Conservation (phyloP, 805 yeast genomes). For the Lachancea fermentati region DNA sequence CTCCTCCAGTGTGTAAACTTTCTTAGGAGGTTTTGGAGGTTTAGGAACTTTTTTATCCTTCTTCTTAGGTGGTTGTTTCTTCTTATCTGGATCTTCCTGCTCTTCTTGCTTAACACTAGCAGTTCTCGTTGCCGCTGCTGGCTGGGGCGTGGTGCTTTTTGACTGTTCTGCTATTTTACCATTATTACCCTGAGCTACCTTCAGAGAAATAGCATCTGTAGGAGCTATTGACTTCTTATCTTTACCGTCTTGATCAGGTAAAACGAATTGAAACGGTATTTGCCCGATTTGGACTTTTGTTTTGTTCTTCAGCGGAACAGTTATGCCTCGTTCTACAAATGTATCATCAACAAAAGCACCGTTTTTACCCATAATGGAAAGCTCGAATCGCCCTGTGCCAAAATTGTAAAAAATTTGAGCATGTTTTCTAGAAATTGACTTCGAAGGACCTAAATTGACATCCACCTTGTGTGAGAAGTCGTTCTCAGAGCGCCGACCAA, state of each 20-base stretch:
- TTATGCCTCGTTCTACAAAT: slow-evolving; percentile 85
- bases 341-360: slow-evolving; percentile 94
- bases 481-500: slow-evolving; percentile 84
- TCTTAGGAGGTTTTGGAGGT: slow-evolving; percentile 50
- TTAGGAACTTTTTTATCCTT: slow-evolving; percentile 45
- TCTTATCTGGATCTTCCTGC: slow-evolving; percentile 40
- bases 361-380: slow-evolving; percentile 86
- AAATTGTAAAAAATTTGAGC: slow-evolving; percentile 95
- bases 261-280: slow-evolving; percentile 77
- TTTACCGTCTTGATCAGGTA: slow-evolving; percentile 58
- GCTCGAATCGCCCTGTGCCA: slow-evolving; percentile 90
- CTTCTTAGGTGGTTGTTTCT: slow-evolving; percentile 36
- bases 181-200: slow-evolving; percentile 41
- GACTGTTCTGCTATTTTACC: slow-evolving; percentile 14
- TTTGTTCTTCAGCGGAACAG: slow-evolving; percentile 79
- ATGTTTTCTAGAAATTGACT: slow-evolving; percentile 89
- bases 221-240: slow-evolving; percentile 45
- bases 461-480: slow-evolving; percentile 70
- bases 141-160: slow-evolving; percentile 7
- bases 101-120: slow-evolving; percentile 39
- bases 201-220: slow-evolving; percentile 54
- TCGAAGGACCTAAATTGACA: slow-evolving; percentile 86
- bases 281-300: slow-evolving; percentile 90
- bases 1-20: slow-evolving; percentile 69
- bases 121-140: slow-evolving; percentile 15